Base-by-base conservation (phyloP, 176 grass and related monocot species). In the Avena atlantica region DNA sequence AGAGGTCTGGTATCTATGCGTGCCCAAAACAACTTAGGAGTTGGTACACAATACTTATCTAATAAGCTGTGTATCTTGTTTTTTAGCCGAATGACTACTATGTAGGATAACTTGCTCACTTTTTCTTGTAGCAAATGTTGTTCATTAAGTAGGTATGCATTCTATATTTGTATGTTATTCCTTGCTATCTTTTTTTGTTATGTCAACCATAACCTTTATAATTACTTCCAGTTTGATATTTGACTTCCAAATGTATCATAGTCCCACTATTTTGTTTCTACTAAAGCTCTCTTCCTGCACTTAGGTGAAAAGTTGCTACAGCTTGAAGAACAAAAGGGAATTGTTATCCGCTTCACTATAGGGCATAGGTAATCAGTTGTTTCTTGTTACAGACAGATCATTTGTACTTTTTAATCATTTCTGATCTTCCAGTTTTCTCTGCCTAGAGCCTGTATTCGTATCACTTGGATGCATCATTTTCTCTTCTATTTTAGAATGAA, bases 301-400 rank as follows among this genome's bases (percentile, higher is more conserved):
- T 51, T 83, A 91, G 97, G 97, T 89, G 85, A 96, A 86, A 94
- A 91, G 71, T 78, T 95, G 68, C 45, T 91, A 66, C 90, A 91
- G 50, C 86, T 99, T 69, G 97, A 99, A 91, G 82, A 89, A 72
- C 87, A 94, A 21, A 95, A 99, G 66, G 97, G 97, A 25, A 96
- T 99, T 81, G 89, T 99, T 81, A 87, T 96, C 24, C 94, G 97
- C 70, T 99, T 99, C 88, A 95, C 90, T 80, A 99, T 99, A 23
- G 97, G 97, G 57, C 97, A 99, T 85, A 99, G 97, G 97, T 96
- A 99, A 79, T 69, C 21, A 56, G 9, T 86, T 85, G 51, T 6
- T 89, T 74, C 85, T 55, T 90, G 53, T 87, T 70, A 74, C 67
- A 37, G 36, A 14, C 56, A 10, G 25, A 55, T 4, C 49, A 76